Base-by-base conservation (phyloP, 2,329 filamentous ascomycete genomes). In the Sphaerulina vaccinii region DNA sequence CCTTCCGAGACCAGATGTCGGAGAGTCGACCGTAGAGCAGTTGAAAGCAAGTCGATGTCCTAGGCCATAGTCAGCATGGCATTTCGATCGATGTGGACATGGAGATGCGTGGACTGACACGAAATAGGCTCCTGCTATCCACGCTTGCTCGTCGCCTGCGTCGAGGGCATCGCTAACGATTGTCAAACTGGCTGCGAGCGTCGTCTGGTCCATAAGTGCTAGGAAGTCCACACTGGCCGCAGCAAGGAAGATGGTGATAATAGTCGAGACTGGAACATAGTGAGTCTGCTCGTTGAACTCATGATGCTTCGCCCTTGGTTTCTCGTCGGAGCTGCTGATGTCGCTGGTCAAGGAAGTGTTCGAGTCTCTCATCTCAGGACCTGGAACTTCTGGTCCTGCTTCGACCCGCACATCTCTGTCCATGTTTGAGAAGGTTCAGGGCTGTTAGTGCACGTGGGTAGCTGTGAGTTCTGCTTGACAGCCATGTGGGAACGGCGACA, bases 1-100 rank as follows among this genome's bases (percentile, higher is more conserved):
- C 78, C 60, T 86, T 87, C 35, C 84, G 74, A 2, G 84, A 84
- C 70, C 80, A 86, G 52, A 87, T 86, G 58, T 87, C 84, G 38
- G 79, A 82, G 18, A 85, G 69, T 62, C 85, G 85, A 18, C 81
- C 81, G 80, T 81, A 84, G 24, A 80, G 77, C 74, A 78, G 66
- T 49, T 78, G 76, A 16, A 74, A 75, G 2, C 74, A 69, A 0
- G 75, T 78, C 0, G 75, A 60, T 8, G 57, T 60, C n/a, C 57
- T 59, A 44, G 16, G 13, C 3, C 22, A 16, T 11, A 18, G 35
- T 53, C 45, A 53, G 45, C 27, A 35, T 22, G 13, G 18, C 18
- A 23, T 22, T n/a, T 21, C 19, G 23, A 18, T 33, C 44, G 11
- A 10, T 16, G 11, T 19, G n/a, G 9, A 21, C 8, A 3, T 19